Evolutionary conservation across 1,139 yeast species (phyloP).

Genomic region (Groenewaldozyma sp.): DNA sequence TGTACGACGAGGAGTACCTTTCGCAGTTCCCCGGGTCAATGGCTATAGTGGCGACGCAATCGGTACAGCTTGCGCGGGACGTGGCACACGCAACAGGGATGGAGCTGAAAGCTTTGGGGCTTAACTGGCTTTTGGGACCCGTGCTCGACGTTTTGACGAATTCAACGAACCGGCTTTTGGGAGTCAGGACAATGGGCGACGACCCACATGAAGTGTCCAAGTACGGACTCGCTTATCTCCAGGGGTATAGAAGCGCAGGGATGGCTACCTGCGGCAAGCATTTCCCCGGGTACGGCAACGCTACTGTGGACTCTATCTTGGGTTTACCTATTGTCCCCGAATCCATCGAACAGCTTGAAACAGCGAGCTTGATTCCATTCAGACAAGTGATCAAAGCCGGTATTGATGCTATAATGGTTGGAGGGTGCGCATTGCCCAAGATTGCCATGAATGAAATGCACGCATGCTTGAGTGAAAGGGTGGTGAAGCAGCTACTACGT

Average conservation of each 20-base stretch:
- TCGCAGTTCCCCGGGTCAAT: slow-evolving; percentile 60
- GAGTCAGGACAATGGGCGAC: slow-evolving; percentile 56
- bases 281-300: slow-evolving; percentile 61
- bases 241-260: slow-evolving; percentile 50
- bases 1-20: slow-evolving; percentile 43
- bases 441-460: slow-evolving; percentile 54
- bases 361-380: slow-evolving; percentile 46
- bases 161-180: slow-evolving; percentile 48
- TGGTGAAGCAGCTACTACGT: slow-evolving; percentile 45
- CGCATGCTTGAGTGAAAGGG: slow-evolving; percentile 53
- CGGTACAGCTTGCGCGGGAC: slow-evolving; percentile 42
- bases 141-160: slow-evolving; percentile 56
- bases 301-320: slow-evolving; percentile 47
- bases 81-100: slow-evolving; percentile 48
- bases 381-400: slow-evolving; percentile 40
- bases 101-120: slow-evolving; percentile 47
- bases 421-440: slow-evolving; percentile 65
- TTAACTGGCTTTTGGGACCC: slow-evolving; percentile 53
- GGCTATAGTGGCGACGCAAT: slow-evolving; percentile 55
- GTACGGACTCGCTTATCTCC: slow-evolving; percentile 47
- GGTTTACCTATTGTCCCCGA: slow-evolving; percentile 56
- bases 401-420: slow-evolving; percentile 53
- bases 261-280: slow-evolving; percentile 52
- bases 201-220: slow-evolving; percentile 50
- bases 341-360: slow-evolving; percentile 44